Base-by-base conservation (phyloP, 805 yeast species). In the Pichia kluyveri region DNA sequence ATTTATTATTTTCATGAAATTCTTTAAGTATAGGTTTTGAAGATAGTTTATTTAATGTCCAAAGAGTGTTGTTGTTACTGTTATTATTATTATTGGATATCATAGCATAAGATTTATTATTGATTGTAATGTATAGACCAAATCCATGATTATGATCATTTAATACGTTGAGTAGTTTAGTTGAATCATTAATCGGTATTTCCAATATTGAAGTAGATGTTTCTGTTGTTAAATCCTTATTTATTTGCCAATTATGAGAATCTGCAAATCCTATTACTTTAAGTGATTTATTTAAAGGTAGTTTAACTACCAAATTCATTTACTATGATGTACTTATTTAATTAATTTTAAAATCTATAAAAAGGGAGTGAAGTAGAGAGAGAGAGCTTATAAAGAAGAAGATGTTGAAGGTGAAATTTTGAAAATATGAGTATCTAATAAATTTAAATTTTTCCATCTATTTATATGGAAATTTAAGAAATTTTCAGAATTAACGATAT, bases 371-470 rank as follows among this genome's bases (percentile, higher is more conserved):
- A 38, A 12, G n/a, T n/a, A n/a, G n/a, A n/a, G n/a, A n/a, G n/a
- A n/a, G 1, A 38, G 26, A 23, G 26, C 26, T 23, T 23, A 23
- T 23, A 23, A 23, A 23, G 26, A 23, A 23, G 11, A 38, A 18
- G 14, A 23, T 9, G 30, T n/a, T 18, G 19, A 38, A 38, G 14
- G 14, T 30, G 14, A 10, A 30, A 30, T 30, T 23, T 34, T 51
- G 40, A 61, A 61, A 11, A 61, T 53, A 40, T 44, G 51, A 40
- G 55, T 60, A 40, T 58, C 52, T 36, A 58, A 45, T 27, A 57
- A 43, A 5, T 58, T 56, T 15, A 61, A 46, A 27, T 52, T 54
- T 9, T 47, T 43, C 41, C 59, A 47, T 48, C 65, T 53, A 31
- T 46, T 49, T 26, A 56, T 48, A 42, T 59, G 56, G 49, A 60